Evolutionary conservation across 345 rosid species (phyloP), one percentile per base, ranked within the genome.

Genomic region (Viola odorata): DNA sequence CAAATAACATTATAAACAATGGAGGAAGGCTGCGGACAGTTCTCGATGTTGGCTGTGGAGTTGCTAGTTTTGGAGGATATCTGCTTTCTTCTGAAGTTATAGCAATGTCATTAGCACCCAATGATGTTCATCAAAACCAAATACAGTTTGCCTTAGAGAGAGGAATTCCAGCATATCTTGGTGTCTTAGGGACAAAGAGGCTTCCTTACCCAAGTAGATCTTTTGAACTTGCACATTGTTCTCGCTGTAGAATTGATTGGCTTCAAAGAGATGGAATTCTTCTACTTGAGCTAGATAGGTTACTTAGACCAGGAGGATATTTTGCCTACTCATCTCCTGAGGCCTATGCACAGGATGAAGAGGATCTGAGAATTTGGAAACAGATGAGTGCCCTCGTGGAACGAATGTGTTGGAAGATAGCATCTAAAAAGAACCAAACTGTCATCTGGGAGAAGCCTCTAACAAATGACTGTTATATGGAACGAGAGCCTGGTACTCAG

Each of bases 151-250:
- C 99, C 2, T 66, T 94, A 55, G 99, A 94, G 75, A 82, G 99
- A 78, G 99, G 99, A 61, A 94, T 94, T 65, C 99, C 99, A 0
- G 99, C 99, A 69, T 91, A 88, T 57, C 99, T 94, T 23, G 97
- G 99, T 70, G 96, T 94, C 72, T 61, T 94, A 52, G 99, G 97
- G 36, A 94, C 99, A 51, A 88, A 84, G 82, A 83, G 97, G 60
- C 89, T 94, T 42, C 97, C 99, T 61, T 94, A 94, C 77, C 99
- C 99, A 12, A 94, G 99, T 78, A 91, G 99, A 75, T 94, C 99
- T 45, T 94, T 91, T 59, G 99, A 94, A 69, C 81, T 94, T 55
- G 92, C 99, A 56, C 99, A 94, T 62, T 94, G 99, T 80, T 90
- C 97, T 51, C 89, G 97, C 32, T 94, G 99, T 74, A 80, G 99